Evolutionary conservation across 257 asterid genomes (phyloP).

Genomic region (Euphrasia confusa): DNA sequence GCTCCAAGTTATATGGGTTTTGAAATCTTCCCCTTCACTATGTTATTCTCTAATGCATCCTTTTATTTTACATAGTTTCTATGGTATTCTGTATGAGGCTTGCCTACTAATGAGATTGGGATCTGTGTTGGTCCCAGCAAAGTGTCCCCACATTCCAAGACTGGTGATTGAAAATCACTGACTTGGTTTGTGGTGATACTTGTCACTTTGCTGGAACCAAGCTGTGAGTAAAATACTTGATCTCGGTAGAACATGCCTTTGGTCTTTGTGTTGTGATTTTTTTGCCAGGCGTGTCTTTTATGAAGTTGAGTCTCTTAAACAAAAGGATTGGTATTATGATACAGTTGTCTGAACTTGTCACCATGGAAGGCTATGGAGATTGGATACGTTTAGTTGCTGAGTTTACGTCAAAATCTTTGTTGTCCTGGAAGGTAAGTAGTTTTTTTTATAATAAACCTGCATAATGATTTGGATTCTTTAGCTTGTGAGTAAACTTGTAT

Average conservation of each 20-base stretch:
- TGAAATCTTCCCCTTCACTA: neutral
- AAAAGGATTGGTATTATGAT: constrained; percentile 30
- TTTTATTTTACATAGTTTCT: too few species aligned
- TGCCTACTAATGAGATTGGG: too few species aligned
- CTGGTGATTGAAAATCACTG: too few species aligned
- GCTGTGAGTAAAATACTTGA: too few species aligned
- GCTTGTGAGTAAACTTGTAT: constrained; percentile 13
- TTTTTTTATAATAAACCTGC: neutral
- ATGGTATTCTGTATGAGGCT: too few species aligned
- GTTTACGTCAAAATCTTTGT: constrained; percentile 81
- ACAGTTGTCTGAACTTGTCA: constrained; percentile 93
- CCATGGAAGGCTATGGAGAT: constrained; percentile 91
- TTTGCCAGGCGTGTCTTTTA: neutral
- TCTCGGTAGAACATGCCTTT: too few species aligned
- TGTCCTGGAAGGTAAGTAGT: constrained; percentile 84
- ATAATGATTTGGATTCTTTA: constrained; percentile 9
- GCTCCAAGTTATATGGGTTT: neutral
- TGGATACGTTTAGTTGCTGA: constrained; percentile 98
- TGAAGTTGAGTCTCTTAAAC: constrained; percentile 18
- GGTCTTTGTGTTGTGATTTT: constrained; percentile 1
- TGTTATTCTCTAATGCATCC: too few species aligned
- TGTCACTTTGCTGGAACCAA: too few species aligned
- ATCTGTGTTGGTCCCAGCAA: too few species aligned
- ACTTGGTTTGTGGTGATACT: too few species aligned
- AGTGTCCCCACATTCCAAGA: too few species aligned